Base-by-base conservation (phyloP, 371 early-diverging fungal species). In the Mucor sp. region DNA sequence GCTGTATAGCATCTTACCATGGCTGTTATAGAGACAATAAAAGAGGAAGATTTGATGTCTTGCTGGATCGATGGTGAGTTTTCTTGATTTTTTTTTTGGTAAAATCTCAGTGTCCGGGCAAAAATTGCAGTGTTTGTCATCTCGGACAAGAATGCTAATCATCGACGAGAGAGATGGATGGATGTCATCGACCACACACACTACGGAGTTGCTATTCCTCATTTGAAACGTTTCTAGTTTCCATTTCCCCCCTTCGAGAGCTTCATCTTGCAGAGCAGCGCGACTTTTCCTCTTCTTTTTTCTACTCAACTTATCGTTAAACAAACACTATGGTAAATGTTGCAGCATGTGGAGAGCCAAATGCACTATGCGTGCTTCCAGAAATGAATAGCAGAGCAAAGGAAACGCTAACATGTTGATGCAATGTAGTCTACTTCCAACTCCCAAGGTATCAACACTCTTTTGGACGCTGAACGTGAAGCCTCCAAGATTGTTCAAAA, bases 401-500 rank as follows among this genome's bases (percentile, higher is more conserved):
- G 14, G 3, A 55, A 55, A 55, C 17, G 15, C 28, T 55, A 55
- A 55, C 47, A 25, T 30, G n/a, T 55, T 4, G 17, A 17, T 41
- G 17, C 27, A 0, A 19, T 25, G 23, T 65, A 90, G 90, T 83
- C 91, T 63, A 79, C 89, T 61, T 89, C 91, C 57, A 90, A 84
- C 83, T 91, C 93, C 39, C 88, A 91, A 80, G 93, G 93, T 67
- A 92, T 94, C 69, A 91, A 92, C 72, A 91, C 91, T 62, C 88
- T 94, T 60, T 86, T 94, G 71, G 93, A 94, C 67, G 93, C 94
- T 67, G 94, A 94, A 76, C 90, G 91, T 81, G 92, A 91, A 67
- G 93, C 84, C 32, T 75, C 94, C 65, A 94, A 92, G 82, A 95
- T 96, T 77, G 97, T 98, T 58, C 87, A 90, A 58, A 94, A 95